A percentile compares a stretch with the other conserved stretches of the same genome.
phyloP scores from a whole-genome alignment of 164 flowering plant species.

The Annona squamosa region DNA sequence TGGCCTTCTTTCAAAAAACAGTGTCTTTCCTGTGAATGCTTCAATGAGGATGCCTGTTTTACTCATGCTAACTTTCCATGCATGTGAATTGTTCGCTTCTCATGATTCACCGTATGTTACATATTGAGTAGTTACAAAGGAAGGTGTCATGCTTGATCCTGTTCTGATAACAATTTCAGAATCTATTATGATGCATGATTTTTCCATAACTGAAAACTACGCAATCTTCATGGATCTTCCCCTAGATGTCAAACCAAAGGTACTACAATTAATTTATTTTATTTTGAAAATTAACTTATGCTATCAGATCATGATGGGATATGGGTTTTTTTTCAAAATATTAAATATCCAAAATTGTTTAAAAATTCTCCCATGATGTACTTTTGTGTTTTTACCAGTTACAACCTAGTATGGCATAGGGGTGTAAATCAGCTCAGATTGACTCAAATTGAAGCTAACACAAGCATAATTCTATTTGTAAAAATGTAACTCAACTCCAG shows the following conservation, averaged over 20 bases:
- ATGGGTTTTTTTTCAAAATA: neutral
- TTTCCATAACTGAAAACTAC: conserved; percentile 93
- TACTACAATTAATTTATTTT: conserved; percentile 14
- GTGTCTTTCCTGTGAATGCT: neutral
- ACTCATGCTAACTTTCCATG: conserved; percentile 13
- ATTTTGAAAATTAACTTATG: neutral
- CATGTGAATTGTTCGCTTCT: conserved; percentile 96
- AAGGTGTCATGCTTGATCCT: conserved; percentile 90
- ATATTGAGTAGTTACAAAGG: conserved; percentile 89
- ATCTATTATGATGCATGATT: conserved; percentile 97
- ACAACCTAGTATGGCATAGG: neutral
- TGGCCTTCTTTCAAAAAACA: no score
- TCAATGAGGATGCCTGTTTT: neutral
- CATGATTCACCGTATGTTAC: conserved; percentile 78
- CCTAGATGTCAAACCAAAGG: conserved; percentile 81
- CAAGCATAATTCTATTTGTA: no score
- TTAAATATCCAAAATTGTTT: neutral
- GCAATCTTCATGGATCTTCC: conserved; percentile 98
- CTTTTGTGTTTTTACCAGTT: neutral
- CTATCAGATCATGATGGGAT: neutral
- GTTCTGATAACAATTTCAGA: conserved; percentile 84
- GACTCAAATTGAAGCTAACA: no score
- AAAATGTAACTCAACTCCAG: no score
- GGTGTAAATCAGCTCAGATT: no score
- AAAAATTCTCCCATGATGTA: neutral